Conservation (phyloP, 352 stramenopile genomes). For the Phytopythium chamaehyphon region DNA sequence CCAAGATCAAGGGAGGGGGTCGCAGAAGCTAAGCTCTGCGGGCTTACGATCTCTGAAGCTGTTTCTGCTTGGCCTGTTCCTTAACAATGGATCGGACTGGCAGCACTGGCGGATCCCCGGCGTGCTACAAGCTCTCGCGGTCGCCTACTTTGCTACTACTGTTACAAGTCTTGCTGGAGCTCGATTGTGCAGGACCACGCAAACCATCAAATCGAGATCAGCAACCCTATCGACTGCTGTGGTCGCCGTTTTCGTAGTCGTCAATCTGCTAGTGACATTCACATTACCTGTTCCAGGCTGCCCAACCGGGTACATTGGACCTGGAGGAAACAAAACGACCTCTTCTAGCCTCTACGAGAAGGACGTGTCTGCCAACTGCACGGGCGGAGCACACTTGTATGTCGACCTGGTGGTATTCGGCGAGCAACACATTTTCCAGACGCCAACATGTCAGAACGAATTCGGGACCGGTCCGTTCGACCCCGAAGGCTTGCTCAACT, state of each 20-base stretch:
- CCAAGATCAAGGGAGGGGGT: background rate
- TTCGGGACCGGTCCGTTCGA: slow-evolving; percentile 69
- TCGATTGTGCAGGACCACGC: background rate
- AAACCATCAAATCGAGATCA: slow-evolving; percentile 4
- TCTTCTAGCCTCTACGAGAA: slow-evolving; percentile 12
- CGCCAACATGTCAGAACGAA: slow-evolving; percentile 44
- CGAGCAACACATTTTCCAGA: slow-evolving; percentile 52
- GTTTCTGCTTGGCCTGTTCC: slow-evolving; percentile 58
- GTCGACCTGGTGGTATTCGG: slow-evolving; percentile 65
- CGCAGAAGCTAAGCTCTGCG: slow-evolving; percentile 8
- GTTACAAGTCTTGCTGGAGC: slow-evolving; percentile 8
- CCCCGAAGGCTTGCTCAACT: slow-evolving; percentile 77
- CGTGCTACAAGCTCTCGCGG: slow-evolving; percentile 67
- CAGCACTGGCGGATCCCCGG: slow-evolving; percentile 63
- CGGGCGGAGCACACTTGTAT: slow-evolving; percentile 70
- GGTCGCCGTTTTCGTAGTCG: slow-evolving; percentile 26
- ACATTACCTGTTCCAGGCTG: slow-evolving; percentile 55
- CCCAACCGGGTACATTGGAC: slow-evolving; percentile 68
- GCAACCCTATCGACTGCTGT: slow-evolving; percentile 20
- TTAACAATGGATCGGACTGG: slow-evolving; percentile 64
- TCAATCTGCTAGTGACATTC: slow-evolving; percentile 58
- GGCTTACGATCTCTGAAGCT: slow-evolving; percentile 37
- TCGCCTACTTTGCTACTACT: slow-evolving; percentile 37
- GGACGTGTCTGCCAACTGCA: slow-evolving; percentile 53
- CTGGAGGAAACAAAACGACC: slow-evolving; percentile 28